Evolutionary conservation across 805 yeast species (phyloP), one percentile per base, ranked within the genome.

Genomic region (Metschnikowia noctiluminum): DNA sequence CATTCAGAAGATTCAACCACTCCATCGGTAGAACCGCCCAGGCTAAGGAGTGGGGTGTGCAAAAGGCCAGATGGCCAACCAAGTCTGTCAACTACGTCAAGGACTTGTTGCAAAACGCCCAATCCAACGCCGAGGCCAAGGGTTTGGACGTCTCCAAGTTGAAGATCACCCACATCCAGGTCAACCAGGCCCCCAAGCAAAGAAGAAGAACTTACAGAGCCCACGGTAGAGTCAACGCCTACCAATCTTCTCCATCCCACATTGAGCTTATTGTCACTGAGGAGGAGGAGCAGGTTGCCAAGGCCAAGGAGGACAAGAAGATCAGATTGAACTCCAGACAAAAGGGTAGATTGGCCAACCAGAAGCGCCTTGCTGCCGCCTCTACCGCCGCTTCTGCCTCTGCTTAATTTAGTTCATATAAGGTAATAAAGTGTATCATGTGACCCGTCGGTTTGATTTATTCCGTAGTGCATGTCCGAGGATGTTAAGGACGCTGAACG

Each of bases 201-300:
- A 94, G 98, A 85, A 92, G 99, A 84, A 90, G 99, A 83, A 94
- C 99, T 72, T 94, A 82, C 96, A 91, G 99, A 87, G 99, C 99
- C 70, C 98, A 92, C 87, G 99, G 99, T 88, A 94, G 99, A 87
- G 89, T 90, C 76, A 94, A 92, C 81, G 96, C 97, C 70, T 94
- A 90, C 94, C 95, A 90, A 82, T 89, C 98, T 56, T 82, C 91
- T 69, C 99, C 99, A 75, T 91, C 95, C 70, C 99, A 94, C 88
- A 92, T 94, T 76, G 99, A 94, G 84, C 82, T 94, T 72, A 85
- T 89, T 73, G 81, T 94, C 68, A 87, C 97, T 70, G 99, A 94
- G 85, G 88, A 84, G 78, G 94, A 81, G 65, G 98, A 91, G 80
- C 82, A 79, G 70, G 89, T 94, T 75, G 90, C 85, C 70, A 94